Evolutionary conservation across 371 early-diverging fungal genomes (phyloP).

Genomic region (Syncephalastrum contaminatum): DNA sequence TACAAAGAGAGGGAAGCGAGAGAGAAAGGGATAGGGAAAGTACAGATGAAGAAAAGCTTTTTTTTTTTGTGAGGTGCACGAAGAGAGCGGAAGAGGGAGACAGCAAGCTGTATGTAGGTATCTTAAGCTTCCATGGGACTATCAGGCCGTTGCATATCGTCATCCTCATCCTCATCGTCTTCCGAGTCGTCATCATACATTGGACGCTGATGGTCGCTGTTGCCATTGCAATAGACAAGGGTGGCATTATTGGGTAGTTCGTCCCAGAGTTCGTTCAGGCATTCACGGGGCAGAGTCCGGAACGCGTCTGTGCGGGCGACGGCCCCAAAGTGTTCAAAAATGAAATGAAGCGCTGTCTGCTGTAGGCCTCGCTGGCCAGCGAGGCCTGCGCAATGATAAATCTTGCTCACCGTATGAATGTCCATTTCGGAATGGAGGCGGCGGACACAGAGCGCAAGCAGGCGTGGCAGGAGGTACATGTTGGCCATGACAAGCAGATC

Average conservation of each 20-base stretch:
- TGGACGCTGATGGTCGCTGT: constrained; percentile 8
- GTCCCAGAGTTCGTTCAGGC: constrained; percentile 65
- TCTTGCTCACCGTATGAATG: constrained; percentile 54
- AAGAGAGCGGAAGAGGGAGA: neutral
- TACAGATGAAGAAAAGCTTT: neutral
- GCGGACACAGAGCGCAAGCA: constrained; percentile 55
- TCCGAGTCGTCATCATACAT: constrained; percentile 9
- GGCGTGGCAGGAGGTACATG: constrained; percentile 56
- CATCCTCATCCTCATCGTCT: neutral
- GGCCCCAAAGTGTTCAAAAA: constrained; percentile 66
- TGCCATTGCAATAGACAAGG: constrained; percentile 22
- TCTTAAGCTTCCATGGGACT: constrained; percentile 22
- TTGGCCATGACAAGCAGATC: constrained; percentile 67
- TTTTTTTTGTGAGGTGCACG: neutral
- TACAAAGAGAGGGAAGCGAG: too few relatives aligned
- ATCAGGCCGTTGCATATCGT: constrained; percentile 8
- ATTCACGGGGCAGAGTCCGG: constrained; percentile 50
- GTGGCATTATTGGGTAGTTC: constrained; percentile 49
- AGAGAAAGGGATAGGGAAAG: neutral
- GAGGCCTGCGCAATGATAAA: constrained; percentile 58
- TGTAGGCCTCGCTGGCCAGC: constrained; percentile 62
- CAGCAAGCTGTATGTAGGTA: neutral
- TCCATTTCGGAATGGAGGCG: constrained; percentile 51
- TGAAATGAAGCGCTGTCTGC: constrained; percentile 55
- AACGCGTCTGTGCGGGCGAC: constrained; percentile 60